A percentile compares a stretch with the other conserved stretches of the same genome.
phyloP scores from a whole-genome alignment of 108 stramenopile genomes.

The Skeletonema grethae region DNA sequence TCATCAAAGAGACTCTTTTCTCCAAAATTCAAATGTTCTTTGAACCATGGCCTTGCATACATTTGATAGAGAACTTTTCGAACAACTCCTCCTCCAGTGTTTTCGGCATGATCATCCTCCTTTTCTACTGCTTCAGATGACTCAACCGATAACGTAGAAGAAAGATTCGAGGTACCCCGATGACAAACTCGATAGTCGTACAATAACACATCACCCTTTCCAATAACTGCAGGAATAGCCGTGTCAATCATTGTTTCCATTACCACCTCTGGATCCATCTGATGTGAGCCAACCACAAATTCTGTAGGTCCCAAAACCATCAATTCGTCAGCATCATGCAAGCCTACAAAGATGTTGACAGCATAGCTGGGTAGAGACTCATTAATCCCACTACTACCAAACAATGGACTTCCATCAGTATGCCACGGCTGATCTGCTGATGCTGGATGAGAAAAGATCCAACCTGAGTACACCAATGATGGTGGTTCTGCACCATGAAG shows the following conservation, averaged over 20 bases:
- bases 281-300: slow-evolving; percentile 44
- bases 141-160: background rate
- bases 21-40: slow-evolving; percentile 61
- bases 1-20: slow-evolving; percentile 26
- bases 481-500: slow-evolving; percentile 12
- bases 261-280: slow-evolving; percentile 2
- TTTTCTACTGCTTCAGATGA: background rate
- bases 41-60: slow-evolving; percentile 66
- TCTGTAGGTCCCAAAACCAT: slow-evolving; percentile 57
- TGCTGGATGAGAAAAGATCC: slow-evolving; percentile 50
- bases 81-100: background rate
- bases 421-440: slow-evolving; percentile 64
- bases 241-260: background rate
- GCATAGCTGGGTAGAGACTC: slow-evolving; percentile 51
- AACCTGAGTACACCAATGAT: slow-evolving; percentile 52
- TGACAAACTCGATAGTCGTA: slow-evolving; percentile 69
- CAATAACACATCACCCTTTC: slow-evolving; percentile 52
- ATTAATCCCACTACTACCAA: slow-evolving; percentile 12
- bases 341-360: slow-evolving; percentile 57
- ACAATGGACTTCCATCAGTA: slow-evolving; percentile 55
- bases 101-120: slow-evolving; percentile 1
- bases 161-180: slow-evolving; percentile 51
- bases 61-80: slow-evolving; percentile 54
- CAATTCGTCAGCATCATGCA: slow-evolving; percentile 35
- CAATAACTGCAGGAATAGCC: slow-evolving; percentile 39